Conservation (phyloP, 352 stramenopile species). For the Pythium myriotylum region DNA sequence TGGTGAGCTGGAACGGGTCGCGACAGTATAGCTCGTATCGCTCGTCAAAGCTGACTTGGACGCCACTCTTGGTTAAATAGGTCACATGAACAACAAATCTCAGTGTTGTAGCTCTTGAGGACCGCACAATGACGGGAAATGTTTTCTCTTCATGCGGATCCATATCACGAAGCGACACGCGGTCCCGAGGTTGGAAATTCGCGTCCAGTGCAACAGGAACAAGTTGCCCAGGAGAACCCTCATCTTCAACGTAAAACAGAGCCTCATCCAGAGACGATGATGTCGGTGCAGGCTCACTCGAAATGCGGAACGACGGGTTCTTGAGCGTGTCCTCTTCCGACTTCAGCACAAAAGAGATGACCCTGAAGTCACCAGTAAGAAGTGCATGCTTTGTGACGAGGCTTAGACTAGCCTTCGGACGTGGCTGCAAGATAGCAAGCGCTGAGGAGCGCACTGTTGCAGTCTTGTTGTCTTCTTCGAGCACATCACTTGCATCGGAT, state of each 20-base stretch:
- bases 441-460: constrained; percentile 46
- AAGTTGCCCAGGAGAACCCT: constrained; percentile 23
- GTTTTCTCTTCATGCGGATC: constrained; percentile 40
- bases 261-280: constrained; percentile 45
- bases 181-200: constrained; percentile 54
- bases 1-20: constrained; percentile 60
- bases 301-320: constrained; percentile 52
- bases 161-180: constrained; percentile 43
- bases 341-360: constrained; percentile 60
- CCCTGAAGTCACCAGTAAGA: constrained; percentile 66
- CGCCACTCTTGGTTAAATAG: constrained; percentile 70
- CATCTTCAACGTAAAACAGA: constrained; percentile 61
- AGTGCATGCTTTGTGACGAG: constrained; percentile 58
- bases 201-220: constrained; percentile 48
- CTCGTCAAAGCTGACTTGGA: constrained; percentile 67
- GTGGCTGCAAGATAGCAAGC: constrained; percentile 69
- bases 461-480: constrained; percentile 46
- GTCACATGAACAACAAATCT: constrained; percentile 52
- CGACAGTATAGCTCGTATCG: constrained; percentile 64
- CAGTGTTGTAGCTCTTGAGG: constrained; percentile 39
- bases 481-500: constrained; percentile 18
- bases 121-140: constrained; percentile 66
- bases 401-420: constrained; percentile 61
- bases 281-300: constrained; percentile 52
- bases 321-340: constrained; percentile 73